phyloP scores from a whole-genome alignment of 1,284 basidiomycete genomes.

The Schizopora paradoxa region DNA sequence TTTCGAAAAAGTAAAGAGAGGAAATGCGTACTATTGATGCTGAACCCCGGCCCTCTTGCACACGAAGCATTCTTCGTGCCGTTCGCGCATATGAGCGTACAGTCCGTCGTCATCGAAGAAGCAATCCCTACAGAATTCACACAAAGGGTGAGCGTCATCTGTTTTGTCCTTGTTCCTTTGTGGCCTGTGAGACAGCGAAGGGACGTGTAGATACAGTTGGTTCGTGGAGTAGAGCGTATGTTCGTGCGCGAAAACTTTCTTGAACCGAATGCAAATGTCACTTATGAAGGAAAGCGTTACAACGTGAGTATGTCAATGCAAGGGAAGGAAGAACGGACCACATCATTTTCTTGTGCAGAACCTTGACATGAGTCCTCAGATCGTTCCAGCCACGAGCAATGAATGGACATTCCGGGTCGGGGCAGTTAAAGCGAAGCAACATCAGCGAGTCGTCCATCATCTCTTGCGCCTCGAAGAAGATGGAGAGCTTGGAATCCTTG shows the following conservation, averaged over 20 bases:
- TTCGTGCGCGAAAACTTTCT: constrained; percentile 96
- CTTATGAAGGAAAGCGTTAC: constrained; percentile 37
- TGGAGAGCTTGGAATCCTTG: constrained; percentile 73
- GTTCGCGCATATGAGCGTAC: constrained; percentile 90
- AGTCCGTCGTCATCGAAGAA: constrained; percentile 92
- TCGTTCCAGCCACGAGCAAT: constrained; percentile 86
- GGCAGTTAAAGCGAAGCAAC: constrained; percentile 86
- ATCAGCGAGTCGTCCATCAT: constrained; percentile 96
- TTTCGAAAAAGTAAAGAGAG: constrained; percentile 1
- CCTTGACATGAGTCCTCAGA: constrained; percentile 76
- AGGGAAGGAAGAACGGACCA: constrained; percentile 46
- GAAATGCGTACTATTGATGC: constrained; percentile 68
- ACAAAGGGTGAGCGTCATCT: constrained; percentile 79
- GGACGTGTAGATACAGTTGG: constrained; percentile 73
- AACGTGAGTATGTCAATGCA: constrained; percentile 6
- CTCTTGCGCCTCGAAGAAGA: constrained; percentile 86
- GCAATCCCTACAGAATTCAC: constrained; percentile 86
- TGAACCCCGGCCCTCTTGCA: constrained; percentile 79
- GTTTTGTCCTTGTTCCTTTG: constrained; percentile 48
- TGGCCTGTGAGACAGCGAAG: constrained; percentile 56
- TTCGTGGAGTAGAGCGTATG: constrained; percentile 79
- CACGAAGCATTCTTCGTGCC: constrained; percentile 95
- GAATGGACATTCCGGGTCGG: constrained; percentile 75
- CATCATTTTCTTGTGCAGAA: constrained; percentile 72
- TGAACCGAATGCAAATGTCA: constrained; percentile 83